Base-by-base conservation (phyloP, 2,329 filamentous ascomycete species). In the Sporothrix phasma region DNA sequence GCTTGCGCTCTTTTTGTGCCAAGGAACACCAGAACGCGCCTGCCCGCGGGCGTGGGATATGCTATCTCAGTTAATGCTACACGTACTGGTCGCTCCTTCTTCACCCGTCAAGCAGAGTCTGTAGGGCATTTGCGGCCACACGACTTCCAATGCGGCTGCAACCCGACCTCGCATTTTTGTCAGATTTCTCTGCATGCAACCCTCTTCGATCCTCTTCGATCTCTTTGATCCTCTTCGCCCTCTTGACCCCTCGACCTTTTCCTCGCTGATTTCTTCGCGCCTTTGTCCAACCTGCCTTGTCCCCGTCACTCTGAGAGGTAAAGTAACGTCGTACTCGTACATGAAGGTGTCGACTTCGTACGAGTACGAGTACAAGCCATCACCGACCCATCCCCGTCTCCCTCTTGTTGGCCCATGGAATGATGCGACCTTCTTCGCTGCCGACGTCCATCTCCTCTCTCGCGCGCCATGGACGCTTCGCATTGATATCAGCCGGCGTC, bases 121-220 rank as follows among this genome's bases (percentile, higher is more conserved):
- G 37, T 59, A 43, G 45, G 39, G 56, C 56, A 60, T n/a, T n/a
- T 31, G 56, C 56, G 46, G 56, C 56, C 58, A 37, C 58, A 61
- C 45, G 19, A 13, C n/a, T 51, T 45, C 59, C 22, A 61, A 53
- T 45, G 3, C 29, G 47, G 60, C 31, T 31, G 46, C 31, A 39
- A 41, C 46, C 31, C 51, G 43, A 41, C 45, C 45, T 51, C 59
- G 59, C 29, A 61, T 39, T 61, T 51, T 49, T 61, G 41, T 61
- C 45, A 29, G 45, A 61, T 43, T 51, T 53, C 34, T 62, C 37
- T 62, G 47, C 24, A 46, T 62, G 46, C 37, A 53, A 43, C 39
- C 26, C 37, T 62, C 39, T 29, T 26, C 2, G n/a, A 13, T 22
- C 53, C 29, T 43, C 31, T 62, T 8, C 15, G 31, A n/a, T 24